Evolutionary conservation across 2,329 filamentous ascomycete genomes (phyloP), one percentile per base, ranked within the genome.

Genomic region (Phialophora tarda): DNA sequence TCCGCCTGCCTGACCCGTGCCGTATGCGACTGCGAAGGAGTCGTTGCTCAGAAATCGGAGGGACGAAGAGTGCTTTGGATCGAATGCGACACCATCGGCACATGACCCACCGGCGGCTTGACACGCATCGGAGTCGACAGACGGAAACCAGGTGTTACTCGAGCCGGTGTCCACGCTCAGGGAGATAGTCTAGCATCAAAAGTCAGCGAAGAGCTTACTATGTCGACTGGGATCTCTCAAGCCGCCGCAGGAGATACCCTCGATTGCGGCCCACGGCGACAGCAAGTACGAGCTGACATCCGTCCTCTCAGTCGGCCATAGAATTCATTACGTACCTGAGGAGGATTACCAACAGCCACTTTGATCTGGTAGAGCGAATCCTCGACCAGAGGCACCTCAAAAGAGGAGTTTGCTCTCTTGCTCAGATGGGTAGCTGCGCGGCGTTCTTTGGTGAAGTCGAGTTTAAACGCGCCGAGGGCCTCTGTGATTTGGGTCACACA

Each of bases 1-100:
- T n/a, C 79, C 78, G 5, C 76, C 80, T 14, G 88, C 89, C 41
- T 81, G 82, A 6, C 26, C 28, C 50, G 85, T 86, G 21, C 86
- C 86, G 71, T 91, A 54, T 26, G 51, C 51, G 14, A 30, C 28
- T 14, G 14, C 28, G 17, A 54, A 54, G 17, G 51, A 28, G 26
- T n/a, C 26, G 28, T 54, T 54, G 51, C 26, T 54, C 26, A 54
- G 26, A n/a, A n/a, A 32, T 10, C 14, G 51, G 26, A 54, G 28
- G 28, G 51, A 54, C 11, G 51, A 54, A 8, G 51, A 54, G 24
- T 54, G 2, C 3, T 26, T n/a, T 54, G 51, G 51, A 30, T 54
- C 51, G 14, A 28, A 54, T 12, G 23, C 51, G 51, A 54, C 14
- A 4, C 26, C 51, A 21, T 10, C 26, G 4, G 2, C 14, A 26